Evolutionary conservation across 2,329 filamentous ascomycete species (phyloP).

Genomic region (Cladosporium sp.): DNA sequence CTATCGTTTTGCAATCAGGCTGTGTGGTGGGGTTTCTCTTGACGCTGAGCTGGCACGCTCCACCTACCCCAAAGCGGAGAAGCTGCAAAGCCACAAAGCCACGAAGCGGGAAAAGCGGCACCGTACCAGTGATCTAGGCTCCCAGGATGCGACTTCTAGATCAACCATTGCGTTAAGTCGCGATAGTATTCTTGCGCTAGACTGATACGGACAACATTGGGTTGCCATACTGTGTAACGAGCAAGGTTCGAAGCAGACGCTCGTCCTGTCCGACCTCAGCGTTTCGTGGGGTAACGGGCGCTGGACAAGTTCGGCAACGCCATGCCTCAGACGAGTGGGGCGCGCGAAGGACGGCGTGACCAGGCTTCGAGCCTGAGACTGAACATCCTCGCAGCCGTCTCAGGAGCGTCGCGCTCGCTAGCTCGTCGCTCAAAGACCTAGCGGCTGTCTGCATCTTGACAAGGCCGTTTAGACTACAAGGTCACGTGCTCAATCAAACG

Average conservation of each 20-base stretch:
- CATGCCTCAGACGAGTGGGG: neutral
- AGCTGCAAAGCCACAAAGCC: slow-evolving; percentile 1
- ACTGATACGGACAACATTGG: neutral
- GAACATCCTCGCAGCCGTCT: neutral
- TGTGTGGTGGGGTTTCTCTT: neutral
- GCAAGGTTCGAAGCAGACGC: neutral
- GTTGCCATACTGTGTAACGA: neutral
- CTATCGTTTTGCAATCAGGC: neutral
- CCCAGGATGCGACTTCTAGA: neutral
- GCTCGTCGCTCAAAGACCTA: neutral
- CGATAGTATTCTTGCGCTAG: neutral
- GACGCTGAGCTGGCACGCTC: neutral
- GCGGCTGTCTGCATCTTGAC: neutral
- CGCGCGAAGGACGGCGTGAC: neutral
- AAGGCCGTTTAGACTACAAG: neutral
- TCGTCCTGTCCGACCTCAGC: neutral
- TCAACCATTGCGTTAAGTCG: neutral
- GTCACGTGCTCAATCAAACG: neutral
- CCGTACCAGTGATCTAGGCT: slow-evolving; percentile 1
- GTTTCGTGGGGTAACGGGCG: neutral
- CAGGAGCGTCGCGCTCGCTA: neutral
- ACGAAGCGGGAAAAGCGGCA: slow-evolving; percentile 6
- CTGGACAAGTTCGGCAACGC: neutral
- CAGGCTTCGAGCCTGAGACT: neutral
- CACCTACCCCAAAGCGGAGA: neutral